Percentiles rank a stretch among this genome's conserved stretches.
Evolutionary conservation across 1,284 basidiomycete genomes (phyloP).

Genomic region (Albatrellus sp.): DNA sequence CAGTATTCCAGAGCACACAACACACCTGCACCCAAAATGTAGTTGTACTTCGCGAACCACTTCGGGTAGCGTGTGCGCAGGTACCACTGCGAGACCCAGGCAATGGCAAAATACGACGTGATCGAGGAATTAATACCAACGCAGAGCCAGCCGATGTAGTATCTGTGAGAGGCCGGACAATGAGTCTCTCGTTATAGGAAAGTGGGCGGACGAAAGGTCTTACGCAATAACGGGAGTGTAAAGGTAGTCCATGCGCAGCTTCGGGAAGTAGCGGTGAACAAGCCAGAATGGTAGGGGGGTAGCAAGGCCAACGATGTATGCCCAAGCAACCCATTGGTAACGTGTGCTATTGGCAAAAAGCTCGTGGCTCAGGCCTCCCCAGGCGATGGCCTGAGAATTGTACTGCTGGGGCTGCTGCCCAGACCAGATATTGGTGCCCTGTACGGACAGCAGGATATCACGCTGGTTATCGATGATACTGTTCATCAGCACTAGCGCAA

Average conservation of each 20-base stretch:
- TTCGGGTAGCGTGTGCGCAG: slow-evolving; percentile 15
- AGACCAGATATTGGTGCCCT: slow-evolving; percentile 36
- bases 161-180: slow-evolving; percentile 14
- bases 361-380: slow-evolving; percentile 38
- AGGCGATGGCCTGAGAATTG: slow-evolving; percentile 40
- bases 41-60: slow-evolving; percentile 52
- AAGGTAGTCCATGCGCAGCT: slow-evolving; percentile 29
- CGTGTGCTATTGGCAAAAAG: slow-evolving; percentile 18
- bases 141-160: slow-evolving; percentile 28
- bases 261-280: slow-evolving; percentile 32
- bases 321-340: slow-evolving; percentile 21
- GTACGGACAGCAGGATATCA: slow-evolving; percentile 16
- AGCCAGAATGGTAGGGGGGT: slow-evolving; percentile 44
- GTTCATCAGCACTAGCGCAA: slow-evolving; percentile 32
- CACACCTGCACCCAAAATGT: slow-evolving; percentile 29
- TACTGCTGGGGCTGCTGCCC: slow-evolving; percentile 29
- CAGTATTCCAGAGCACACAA: not conserved
- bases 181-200: slow-evolving; percentile 2
- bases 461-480: slow-evolving; percentile 31
- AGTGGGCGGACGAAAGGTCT: slow-evolving; percentile 14
- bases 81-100: slow-evolving; percentile 37
- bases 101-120: slow-evolving; percentile 27
- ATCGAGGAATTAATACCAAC: slow-evolving; percentile 41
- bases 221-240: slow-evolving; percentile 34
- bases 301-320: slow-evolving; percentile 34